A percentile compares a stretch with the other conserved stretches of the same genome.
Conservation (phyloP, 2,329 filamentous ascomycete species). For the Amesomyces nigricolor region DNA sequence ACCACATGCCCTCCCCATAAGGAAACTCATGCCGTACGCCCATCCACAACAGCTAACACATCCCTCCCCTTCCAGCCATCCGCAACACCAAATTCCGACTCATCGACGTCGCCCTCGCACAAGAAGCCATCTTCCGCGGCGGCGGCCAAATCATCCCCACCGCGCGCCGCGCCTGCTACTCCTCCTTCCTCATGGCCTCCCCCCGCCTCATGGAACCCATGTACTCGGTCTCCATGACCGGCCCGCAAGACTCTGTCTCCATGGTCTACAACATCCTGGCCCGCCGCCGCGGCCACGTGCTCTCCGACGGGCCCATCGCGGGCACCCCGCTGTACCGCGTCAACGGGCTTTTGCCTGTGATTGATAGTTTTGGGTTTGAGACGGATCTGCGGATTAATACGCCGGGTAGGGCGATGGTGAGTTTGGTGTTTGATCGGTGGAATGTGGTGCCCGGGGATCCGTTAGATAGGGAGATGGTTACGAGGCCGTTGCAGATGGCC, state of each 20-base stretch:
- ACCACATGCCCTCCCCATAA: background rate
- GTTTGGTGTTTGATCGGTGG: constrained; percentile 93
- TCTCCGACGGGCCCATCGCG: constrained; percentile 89
- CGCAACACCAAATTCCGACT: constrained; percentile 97
- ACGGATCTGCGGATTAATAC: constrained; percentile 95
- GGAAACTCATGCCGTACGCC: background rate
- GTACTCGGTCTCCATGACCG: constrained; percentile 88
- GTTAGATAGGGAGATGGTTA: constrained; percentile 76
- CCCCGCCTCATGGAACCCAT: constrained; percentile 95
- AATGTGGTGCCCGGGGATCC: constrained; percentile 93
- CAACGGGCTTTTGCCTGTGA: constrained; percentile 85
- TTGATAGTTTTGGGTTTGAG: constrained; percentile 97
- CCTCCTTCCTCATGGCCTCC: constrained; percentile 93
- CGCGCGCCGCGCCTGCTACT: constrained; percentile 86
- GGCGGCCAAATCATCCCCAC: constrained; percentile 98
- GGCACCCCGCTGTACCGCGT: constrained; percentile 92
- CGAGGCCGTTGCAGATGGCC: constrained; percentile 81
- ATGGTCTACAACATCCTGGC: constrained; percentile 89
- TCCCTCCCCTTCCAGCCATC: constrained; percentile 55
- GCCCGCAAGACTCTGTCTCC: constrained; percentile 80
- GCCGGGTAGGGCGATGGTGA: constrained; percentile 84
- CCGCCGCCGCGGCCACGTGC: constrained; percentile 81
- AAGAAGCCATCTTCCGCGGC: constrained; percentile 88
- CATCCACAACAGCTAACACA: background rate
- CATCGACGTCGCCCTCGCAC: constrained; percentile 80